Base-by-base conservation (phyloP, 73 alveolate species). In the Paramecium pentaurelia region DNA sequence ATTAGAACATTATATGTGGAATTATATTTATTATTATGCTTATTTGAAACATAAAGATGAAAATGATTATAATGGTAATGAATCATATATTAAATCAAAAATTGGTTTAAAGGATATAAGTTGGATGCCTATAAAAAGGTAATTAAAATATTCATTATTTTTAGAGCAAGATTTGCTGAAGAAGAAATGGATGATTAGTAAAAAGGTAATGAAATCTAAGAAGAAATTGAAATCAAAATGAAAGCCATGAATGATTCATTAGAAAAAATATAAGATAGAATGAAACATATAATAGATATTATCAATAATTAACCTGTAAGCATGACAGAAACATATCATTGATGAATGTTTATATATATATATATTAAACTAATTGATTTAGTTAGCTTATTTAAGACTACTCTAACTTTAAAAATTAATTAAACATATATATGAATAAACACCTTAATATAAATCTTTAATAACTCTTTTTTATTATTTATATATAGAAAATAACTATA, bases 31-130 rank as follows among this genome's bases (percentile, higher is more conserved):
- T 93, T 98, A 95, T 95, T 92, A 95, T 73, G 98, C 98, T 34
- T 98, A 97, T 93, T 92, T 98, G 59, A 75, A 95, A 45, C 96
- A 93, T 59, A 98, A 98, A 92, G 98, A 95, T 84, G 95, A 93
- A 68, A 95, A 97, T 18, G 99, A 97, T 77, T 94, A 95, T 64
- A 98, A 98, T 92, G 99, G 99, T 5, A 94, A 97, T 92, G 99
- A 98, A 90, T 92, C 97, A 28, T 97, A 95, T 92, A 96, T 97
- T 40, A 92, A 86, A 86, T 96, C 97, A 51, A 95, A 93, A 59
- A 95, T 96, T 68, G 85, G 92, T 58, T 95, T 92, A 60, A 93
- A 95, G 64, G 97, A 96, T 88, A 93, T 97, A 28, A 93, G 96
- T 58, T 98, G 99, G 99, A 58, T 98, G 95, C 99, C 99, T 0